These are phyloP conservation scores for Nicotiana otophora DNA, from an alignment of 257 asterid genomes.

Conservation along the genomic window DNA sequence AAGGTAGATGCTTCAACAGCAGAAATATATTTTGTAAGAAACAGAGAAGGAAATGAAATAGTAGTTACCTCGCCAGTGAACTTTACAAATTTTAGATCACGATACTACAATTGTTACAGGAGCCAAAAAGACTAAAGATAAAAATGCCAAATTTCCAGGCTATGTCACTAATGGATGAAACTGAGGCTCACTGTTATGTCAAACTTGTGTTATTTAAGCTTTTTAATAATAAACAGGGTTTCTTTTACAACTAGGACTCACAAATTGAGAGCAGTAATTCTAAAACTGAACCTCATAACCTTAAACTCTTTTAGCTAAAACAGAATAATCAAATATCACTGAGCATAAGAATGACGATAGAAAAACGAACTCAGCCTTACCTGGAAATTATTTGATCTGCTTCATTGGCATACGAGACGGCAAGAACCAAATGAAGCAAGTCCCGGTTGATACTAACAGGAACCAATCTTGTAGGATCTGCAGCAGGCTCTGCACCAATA, in stretches of 20 bases:
- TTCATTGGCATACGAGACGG: slow-evolving; percentile 85
- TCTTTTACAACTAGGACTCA: neutral
- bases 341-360: neutral
- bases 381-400: slow-evolving; percentile 83
- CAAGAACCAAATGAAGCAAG: slow-evolving; percentile 81
- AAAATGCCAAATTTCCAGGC: neutral
- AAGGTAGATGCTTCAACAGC: no score
- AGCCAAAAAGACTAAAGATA: neutral
- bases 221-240: neutral
- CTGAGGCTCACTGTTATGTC: neutral
- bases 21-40: no score
- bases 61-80: no score
- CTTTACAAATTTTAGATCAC: no score
- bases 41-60: no score
- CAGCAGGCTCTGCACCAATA: slow-evolving; percentile 86
- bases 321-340: neutral
- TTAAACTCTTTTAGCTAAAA: neutral
- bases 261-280: neutral
- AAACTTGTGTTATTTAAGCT: neutral
- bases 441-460: slow-evolving; percentile 66
- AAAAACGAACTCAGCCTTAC: slow-evolving; percentile 28
- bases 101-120: neutral
- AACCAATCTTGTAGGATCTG: slow-evolving; percentile 76
- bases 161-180: neutral
- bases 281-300: neutral